Evolutionary conservation across 2,329 filamentous ascomycete species (phyloP).

Genomic region (Ambrosiella beaveri): DNA sequence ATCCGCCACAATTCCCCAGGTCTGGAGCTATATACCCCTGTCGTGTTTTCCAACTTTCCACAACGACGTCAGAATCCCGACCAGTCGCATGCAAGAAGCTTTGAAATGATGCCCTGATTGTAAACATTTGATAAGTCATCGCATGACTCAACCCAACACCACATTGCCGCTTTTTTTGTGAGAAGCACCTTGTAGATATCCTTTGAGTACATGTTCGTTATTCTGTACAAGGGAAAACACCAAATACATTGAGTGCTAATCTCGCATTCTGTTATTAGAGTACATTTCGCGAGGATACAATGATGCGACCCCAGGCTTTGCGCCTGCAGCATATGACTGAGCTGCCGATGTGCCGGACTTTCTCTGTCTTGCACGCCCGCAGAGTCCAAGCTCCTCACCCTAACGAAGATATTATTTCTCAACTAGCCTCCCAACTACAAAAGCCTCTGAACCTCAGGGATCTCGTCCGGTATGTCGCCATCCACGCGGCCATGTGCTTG

Average conservation of each 20-base stretch:
- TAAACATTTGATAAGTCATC: too few relatives aligned
- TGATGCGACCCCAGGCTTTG: not conserved
- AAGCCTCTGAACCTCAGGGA: slow-evolving; percentile 74
- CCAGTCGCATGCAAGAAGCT: not conserved
- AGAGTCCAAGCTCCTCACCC: slow-evolving; percentile 19
- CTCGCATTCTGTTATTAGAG: too few relatives aligned
- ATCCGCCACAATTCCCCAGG: not conserved
- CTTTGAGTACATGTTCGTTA: too few relatives aligned
- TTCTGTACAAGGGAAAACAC: not conserved
- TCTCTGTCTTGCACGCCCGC: not conserved
- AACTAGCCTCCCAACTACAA: slow-evolving; percentile 59
- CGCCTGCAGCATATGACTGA: not conserved
- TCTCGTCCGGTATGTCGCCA: slow-evolving; percentile 53
- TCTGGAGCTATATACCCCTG: not conserved
- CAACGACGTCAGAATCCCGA: not conserved
- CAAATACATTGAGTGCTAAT: not conserved
- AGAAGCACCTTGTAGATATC: too few relatives aligned
- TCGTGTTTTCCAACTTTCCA: not conserved
- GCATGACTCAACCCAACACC: too few relatives aligned
- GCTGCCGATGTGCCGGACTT: not conserved
- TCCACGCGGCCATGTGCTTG: not conserved
- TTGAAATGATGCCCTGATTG: too few relatives aligned
- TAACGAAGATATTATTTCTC: slow-evolving; percentile 59
- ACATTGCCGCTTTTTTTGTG: too few relatives aligned
- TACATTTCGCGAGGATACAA: not conserved